Percentiles rank a stretch among this genome's conserved stretches.
Conservation (phyloP, 495 filamentous ascomycete genomes). For the Astrothelium macrocarpum region DNA sequence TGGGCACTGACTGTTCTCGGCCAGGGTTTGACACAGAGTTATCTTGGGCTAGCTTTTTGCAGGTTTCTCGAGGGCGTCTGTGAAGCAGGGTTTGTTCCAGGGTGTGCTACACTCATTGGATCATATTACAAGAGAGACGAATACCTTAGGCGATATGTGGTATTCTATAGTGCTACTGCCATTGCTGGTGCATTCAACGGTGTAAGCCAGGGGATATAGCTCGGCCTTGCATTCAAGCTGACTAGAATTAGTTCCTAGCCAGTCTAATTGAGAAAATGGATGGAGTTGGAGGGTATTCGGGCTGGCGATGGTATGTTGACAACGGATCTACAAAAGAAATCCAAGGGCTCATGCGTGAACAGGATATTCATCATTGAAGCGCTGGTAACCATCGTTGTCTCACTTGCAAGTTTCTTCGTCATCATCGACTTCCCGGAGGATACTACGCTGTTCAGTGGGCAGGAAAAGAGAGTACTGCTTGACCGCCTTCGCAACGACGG, state of each 20-base stretch:
- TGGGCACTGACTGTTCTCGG: conserved; percentile 19
- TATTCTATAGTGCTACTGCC: conserved; percentile 11
- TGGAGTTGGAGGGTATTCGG: conserved; percentile 4
- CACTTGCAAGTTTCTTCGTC: neutral
- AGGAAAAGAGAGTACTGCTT: conserved; percentile 3
- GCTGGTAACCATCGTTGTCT: neutral
- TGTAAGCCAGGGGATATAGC: neutral
- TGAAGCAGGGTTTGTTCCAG: conserved; percentile 18
- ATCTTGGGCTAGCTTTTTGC: conserved; percentile 14
- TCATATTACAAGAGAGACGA: conserved; percentile 21
- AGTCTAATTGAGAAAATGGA: conserved; percentile 4
- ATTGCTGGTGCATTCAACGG: conserved; percentile 13
- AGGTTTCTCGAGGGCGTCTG: conserved; percentile 17
- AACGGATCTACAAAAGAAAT: too few species aligned
- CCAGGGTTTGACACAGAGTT: conserved; percentile 17
- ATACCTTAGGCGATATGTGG: conserved; percentile 12
- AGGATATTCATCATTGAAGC: conserved; percentile 3
- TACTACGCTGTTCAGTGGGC: neutral
- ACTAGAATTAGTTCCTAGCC: neutral
- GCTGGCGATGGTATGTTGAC: conserved; percentile 8
- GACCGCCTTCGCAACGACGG: conserved; percentile 15
- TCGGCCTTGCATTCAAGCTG: neutral
- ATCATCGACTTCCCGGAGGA: conserved; percentile 8
- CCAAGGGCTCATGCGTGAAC: neutral
- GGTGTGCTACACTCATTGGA: conserved; percentile 19